Percentiles rank a stretch among this genome's conserved stretches.
These are phyloP conservation scores for Puya raimondii DNA, from an alignment of 176 grass and related monocot genomes.

Conservation along the genomic window DNA sequence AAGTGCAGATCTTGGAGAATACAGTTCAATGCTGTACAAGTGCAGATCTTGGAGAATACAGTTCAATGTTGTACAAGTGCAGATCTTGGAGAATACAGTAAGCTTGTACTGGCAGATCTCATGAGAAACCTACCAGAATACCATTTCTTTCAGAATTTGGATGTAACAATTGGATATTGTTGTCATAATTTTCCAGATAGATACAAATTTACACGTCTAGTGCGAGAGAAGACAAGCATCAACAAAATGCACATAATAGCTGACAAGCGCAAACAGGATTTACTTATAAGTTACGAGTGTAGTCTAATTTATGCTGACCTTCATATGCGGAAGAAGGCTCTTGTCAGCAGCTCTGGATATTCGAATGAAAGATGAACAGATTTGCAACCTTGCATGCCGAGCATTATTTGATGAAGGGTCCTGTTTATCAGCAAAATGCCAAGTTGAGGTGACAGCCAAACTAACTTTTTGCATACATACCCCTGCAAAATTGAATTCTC, in stretches of 20 bases:
- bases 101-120: too few species aligned
- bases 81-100: too few species aligned
- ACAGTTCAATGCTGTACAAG: too few species aligned
- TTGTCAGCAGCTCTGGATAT: conserved; percentile 91
- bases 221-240: background rate
- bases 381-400: conserved; percentile 83
- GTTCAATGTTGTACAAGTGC: too few species aligned
- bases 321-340: conserved; percentile 98
- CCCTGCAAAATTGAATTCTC: too few species aligned
- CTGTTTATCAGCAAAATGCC: conserved; percentile 33
- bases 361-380: conserved; percentile 92
- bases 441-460: background rate
- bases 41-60: too few species aligned
- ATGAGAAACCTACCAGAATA: too few species aligned
- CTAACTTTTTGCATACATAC: background rate
- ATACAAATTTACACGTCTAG: background rate
- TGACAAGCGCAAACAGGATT: background rate
- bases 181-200: background rate
- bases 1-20: too few species aligned
- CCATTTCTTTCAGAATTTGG: background rate
- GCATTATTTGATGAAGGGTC: conserved; percentile 61
- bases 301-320: conserved; percentile 38
- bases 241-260: background rate
- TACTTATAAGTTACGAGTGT: background rate
- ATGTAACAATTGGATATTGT: background rate